Base-by-base conservation (phyloP, 2,329 filamentous ascomycete genomes). In the Phaeosphaeriaceae sp. region DNA sequence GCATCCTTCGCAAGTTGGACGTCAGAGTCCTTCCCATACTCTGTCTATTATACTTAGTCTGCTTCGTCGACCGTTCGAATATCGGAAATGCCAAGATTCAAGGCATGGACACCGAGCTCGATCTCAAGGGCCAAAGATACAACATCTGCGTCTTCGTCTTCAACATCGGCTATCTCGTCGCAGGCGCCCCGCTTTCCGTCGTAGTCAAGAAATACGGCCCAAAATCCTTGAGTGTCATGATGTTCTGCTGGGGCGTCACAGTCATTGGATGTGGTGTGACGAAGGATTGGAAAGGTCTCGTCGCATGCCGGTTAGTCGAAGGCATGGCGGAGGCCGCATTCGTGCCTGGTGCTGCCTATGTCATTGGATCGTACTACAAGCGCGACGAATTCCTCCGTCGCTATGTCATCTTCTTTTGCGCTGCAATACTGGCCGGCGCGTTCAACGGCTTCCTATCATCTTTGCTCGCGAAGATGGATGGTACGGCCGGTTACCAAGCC, bases 401-500 rank as follows among this genome's bases (percentile, higher is more conserved):
- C 15, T 72, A 66, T 52, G 84, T 84, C 1, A 82, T 86, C 52
- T 86, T 85, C 68, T 81, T 84, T n/a, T 83, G 80, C 1, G 80
- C 83, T 1, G 81, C 83, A 0, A 83, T 82, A 47, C 78, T 86
- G 58, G 83, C 85, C 1, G 85, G 84, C 2, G 84, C 84, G 0
- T 85, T 87, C 54, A 85, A 85, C 32, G 85, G 85, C 0, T 78
- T 88, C 11, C 70, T 87, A 0, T 83, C 71, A 75, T 19, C 77
- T 83, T 11, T 80, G 79, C 54, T 78, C 69, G 68, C 69, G 3
- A 70, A 63, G 50, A 73, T 74, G 67, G 65, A 71, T 40, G 72
- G 70, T 2, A 61, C 58, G 5, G 63, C 60, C 10, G 71, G 65
- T 0, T 72, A 68, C 24, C 30, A 51, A 8, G 68, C 68, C 1